Evolutionary conservation across 148 eudicot species (phyloP), one percentile per base, ranked within the genome.

Genomic region (Camellia sinensis): DNA sequence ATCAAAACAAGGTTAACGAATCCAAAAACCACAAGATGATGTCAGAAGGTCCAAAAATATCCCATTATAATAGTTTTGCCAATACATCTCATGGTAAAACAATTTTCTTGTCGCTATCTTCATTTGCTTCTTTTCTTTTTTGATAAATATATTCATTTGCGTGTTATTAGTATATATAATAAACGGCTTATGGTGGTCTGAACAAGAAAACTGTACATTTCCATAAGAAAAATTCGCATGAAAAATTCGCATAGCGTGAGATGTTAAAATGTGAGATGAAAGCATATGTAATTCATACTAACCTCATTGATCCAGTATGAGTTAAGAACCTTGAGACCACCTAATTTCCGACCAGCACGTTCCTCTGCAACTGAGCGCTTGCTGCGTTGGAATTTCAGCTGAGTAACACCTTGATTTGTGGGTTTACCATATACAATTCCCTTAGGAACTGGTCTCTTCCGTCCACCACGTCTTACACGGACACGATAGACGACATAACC

Each of bases 281-380:
- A 63, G 63, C 3, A 64, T 0, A 48, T 5, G 44, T 29, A 18
- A 6, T 67, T 40, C 12, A 71, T 63, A 69, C 78, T 6, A 71
- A 85, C 87, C 85, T 87, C 89, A 21, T 87, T 87, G 80, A 80
- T 71, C 89, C 89, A 87, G 70, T 87, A 87, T 3, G 89, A 87
- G 72, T 87, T 87, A 59, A 87, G 87, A 72, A 87, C 89, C 71
- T 81, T 87, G 62, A 86, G 84, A 22, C 83, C 86, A 52, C 66
- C 88, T 3, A 86, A 41, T 64, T 86, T 83, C 75, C 88, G 62
- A 40, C 86, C 86, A 64, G 88, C 88, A 70, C 86, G 84, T 74
- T 86, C 88, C 78, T 83, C 86, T 10, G 86, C 88, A 83, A 86
- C 88, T 5, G 88, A 86, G 29, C 88, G 80, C 85, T 86, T 86